Evolutionary conservation across 2,329 filamentous ascomycete species (phyloP).

Genomic region (Orbilia quercus): DNA sequence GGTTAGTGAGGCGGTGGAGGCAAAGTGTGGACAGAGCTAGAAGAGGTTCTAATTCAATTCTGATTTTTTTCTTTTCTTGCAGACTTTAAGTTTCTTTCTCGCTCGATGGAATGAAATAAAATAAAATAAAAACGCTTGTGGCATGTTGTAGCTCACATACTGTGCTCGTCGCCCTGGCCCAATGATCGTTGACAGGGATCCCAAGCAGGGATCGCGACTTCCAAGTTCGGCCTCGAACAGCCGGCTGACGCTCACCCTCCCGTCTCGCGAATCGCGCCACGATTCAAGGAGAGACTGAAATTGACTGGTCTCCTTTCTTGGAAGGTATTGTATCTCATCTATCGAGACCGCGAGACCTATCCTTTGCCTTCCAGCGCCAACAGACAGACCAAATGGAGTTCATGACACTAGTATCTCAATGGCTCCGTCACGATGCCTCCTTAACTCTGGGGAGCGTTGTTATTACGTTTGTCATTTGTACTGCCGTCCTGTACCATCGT

Average conservation of each 20-base stretch:
- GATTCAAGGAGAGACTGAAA: background rate
- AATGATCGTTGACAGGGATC: too few species aligned
- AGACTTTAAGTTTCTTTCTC: too few species aligned
- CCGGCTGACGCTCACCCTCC: conserved; percentile 11
- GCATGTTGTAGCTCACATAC: too few species aligned
- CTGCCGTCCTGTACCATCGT: conserved; percentile 20
- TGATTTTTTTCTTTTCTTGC: too few species aligned
- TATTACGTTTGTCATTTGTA: conserved; percentile 18
- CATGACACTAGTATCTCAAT: conserved; percentile 5
- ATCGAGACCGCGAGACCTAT: background rate
- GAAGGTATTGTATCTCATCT: background rate
- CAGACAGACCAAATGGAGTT: conserved; percentile 11
- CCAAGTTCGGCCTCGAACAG: background rate
- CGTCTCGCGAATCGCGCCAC: background rate
- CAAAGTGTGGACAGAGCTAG: too few species aligned
- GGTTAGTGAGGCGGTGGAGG: too few species aligned
- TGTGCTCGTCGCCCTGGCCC: too few species aligned
- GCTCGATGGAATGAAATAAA: too few species aligned
- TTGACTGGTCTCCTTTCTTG: background rate
- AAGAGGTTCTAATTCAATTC: too few species aligned
- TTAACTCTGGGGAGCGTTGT: conserved; percentile 28
- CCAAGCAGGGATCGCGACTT: too few species aligned
- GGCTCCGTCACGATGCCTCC: conserved; percentile 27
- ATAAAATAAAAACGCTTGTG: too few species aligned
- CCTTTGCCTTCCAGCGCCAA: too few species aligned